Conservation (phyloP, 345 rosid genomes). For the Rhodamnia rubescens region DNA sequence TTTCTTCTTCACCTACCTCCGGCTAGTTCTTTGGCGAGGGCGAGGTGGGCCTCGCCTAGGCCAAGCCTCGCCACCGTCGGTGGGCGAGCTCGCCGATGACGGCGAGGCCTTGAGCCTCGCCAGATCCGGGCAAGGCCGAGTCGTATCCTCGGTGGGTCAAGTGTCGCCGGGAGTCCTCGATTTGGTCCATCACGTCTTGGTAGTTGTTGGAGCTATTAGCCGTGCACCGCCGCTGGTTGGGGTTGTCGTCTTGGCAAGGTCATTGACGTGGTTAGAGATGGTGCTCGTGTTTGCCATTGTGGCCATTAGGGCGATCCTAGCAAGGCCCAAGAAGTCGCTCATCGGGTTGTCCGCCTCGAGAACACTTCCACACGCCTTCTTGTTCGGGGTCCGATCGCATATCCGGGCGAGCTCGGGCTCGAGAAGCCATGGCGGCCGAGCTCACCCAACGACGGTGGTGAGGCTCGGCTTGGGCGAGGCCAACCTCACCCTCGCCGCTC, state of each 20-base stretch:
- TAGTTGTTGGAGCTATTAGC: conserved; percentile 3
- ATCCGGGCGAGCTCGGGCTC: too few species aligned
- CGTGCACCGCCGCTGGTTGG: not conserved
- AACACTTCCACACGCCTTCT: not conserved
- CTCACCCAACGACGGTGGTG: too few species aligned
- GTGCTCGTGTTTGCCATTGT: not conserved
- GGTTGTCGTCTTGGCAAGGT: not conserved
- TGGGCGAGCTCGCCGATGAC: too few species aligned
- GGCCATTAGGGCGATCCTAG: not conserved
- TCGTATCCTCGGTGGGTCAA: not conserved
- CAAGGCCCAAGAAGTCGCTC: not conserved
- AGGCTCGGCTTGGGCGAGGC: too few species aligned
- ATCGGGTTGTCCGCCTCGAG: not conserved
- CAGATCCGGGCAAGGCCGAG: too few species aligned
- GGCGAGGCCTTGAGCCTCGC: too few species aligned
- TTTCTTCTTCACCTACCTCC: too few species aligned
- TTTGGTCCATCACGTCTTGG: conserved; percentile 1
- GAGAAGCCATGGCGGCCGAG: too few species aligned
- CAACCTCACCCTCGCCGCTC: too few species aligned
- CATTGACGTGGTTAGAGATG: not conserved
- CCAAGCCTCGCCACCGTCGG: too few species aligned
- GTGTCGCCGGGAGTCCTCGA: conserved; percentile 2
- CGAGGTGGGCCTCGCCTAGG: too few species aligned
- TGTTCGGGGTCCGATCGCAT: not conserved
- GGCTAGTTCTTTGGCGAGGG: too few species aligned